phyloP scores from a whole-genome alignment of 2,329 filamentous ascomycete species.

The Sclerotinia spermophila region DNA sequence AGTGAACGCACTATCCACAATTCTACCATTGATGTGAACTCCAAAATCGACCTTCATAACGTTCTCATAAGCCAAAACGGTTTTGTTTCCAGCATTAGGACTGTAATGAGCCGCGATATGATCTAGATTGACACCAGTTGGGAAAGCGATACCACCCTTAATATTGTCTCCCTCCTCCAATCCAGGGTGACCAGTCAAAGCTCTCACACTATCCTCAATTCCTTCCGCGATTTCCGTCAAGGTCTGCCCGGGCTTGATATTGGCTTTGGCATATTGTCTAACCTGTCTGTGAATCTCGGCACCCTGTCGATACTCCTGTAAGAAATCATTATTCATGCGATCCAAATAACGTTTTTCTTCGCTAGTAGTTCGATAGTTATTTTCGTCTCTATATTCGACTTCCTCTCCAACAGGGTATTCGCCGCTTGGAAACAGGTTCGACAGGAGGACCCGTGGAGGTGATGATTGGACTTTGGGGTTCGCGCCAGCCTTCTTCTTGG shows the following conservation, averaged over 20 bases:
- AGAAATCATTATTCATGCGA: constrained; percentile 74
- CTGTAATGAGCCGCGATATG: constrained; percentile 84
- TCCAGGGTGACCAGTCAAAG: constrained; percentile 71
- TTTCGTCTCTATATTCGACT: constrained; percentile 73
- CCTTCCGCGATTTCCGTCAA: constrained; percentile 79
- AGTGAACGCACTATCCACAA: constrained; percentile 69
- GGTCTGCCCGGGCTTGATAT: constrained; percentile 75
- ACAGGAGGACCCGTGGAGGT: constrained; percentile 70
- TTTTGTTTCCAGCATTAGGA: constrained; percentile 83
- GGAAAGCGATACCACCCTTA: constrained; percentile 81
- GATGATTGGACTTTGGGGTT: constrained; percentile 67
- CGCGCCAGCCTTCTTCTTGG: constrained; percentile 56
- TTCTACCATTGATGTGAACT: constrained; percentile 66
- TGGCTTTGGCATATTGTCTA: constrained; percentile 75
- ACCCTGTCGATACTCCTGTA: constrained; percentile 76
- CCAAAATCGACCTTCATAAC: constrained; percentile 74
- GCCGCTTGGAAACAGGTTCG: constrained; percentile 68
- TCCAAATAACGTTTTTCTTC: constrained; percentile 83
- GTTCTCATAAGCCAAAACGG: constrained; percentile 60
- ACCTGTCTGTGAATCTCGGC: constrained; percentile 90
- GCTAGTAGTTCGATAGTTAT: constrained; percentile 72
- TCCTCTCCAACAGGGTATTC: constrained; percentile 76
- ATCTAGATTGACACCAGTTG: constrained; percentile 78
- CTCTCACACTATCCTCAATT: constrained; percentile 80
- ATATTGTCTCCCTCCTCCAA: constrained; percentile 74